Evolutionary conservation across 2,329 filamentous ascomycete genomes (phyloP).

Genomic region (Chaetomiaceae sp.): DNA sequence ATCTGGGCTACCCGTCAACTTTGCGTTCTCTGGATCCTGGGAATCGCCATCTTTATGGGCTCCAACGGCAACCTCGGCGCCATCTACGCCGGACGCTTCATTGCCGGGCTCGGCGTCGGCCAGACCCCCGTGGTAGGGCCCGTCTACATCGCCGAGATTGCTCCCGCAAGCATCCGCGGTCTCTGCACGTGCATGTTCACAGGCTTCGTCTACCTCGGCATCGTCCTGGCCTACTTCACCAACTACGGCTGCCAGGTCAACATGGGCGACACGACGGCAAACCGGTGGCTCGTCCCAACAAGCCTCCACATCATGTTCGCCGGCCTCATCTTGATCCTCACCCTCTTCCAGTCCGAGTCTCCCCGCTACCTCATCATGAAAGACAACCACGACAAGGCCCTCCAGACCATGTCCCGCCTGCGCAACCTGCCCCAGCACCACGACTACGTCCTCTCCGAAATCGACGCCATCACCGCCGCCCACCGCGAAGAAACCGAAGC

Average conservation of each 20-base stretch:
- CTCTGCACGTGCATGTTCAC: slow-evolving; percentile 70
- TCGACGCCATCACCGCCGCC: slow-evolving; percentile 59
- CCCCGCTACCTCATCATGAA: slow-evolving; percentile 67
- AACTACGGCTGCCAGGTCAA: slow-evolving; percentile 57
- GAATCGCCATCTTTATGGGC: slow-evolving; percentile 55
- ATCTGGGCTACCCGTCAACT: slow-evolving; percentile 58
- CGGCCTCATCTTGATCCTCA: slow-evolving; percentile 64
- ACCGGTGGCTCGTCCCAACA: slow-evolving; percentile 60
- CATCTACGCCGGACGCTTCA: slow-evolving; percentile 63
- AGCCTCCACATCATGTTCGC: slow-evolving; percentile 75
- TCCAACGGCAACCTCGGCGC: slow-evolving; percentile 49
- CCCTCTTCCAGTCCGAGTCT: slow-evolving; percentile 65
- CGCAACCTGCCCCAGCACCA: slow-evolving; percentile 57
- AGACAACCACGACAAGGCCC: slow-evolving; percentile 55
- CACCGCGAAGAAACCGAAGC: slow-evolving; percentile 70
- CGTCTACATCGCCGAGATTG: slow-evolving; percentile 69
- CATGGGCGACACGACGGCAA: slow-evolving; percentile 42
- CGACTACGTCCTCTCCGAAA: slow-evolving; percentile 58
- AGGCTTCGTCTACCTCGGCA: slow-evolving; percentile 69
- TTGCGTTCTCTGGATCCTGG: slow-evolving; percentile 53
- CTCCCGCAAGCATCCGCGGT: slow-evolving; percentile 64
- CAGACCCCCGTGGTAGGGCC: slow-evolving; percentile 65
- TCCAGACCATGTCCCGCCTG: slow-evolving; percentile 51
- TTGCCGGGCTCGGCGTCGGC: slow-evolving; percentile 62
- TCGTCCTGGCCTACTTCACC: slow-evolving; percentile 74